Percentiles rank a stretch among this genome's conserved stretches.
These are phyloP conservation scores for Backusella tarrabulga DNA, from an alignment of 192 early-diverging fungal genomes.

Conservation along the genomic window DNA sequence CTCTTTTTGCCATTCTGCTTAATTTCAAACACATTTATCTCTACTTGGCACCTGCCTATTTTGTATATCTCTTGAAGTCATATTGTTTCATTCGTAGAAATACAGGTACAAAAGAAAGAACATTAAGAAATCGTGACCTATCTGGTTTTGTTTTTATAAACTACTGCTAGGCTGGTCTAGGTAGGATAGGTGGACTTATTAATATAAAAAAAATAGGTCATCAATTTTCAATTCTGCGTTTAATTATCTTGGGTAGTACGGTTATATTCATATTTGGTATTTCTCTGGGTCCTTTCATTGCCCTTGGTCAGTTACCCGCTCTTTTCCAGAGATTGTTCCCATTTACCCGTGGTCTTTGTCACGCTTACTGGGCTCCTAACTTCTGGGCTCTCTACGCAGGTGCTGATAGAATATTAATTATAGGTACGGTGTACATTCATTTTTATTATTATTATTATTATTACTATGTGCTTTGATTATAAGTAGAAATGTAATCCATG, in stretches of 20 bases:
- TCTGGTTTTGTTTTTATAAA: neutral
- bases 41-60: constrained; percentile 90
- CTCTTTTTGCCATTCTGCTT: constrained; percentile 82
- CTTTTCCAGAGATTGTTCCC: constrained; percentile 85
- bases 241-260: constrained; percentile 62
- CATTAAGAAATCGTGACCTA: neutral
- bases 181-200: neutral
- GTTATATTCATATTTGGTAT: constrained; percentile 70
- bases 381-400: constrained; percentile 94
- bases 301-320: constrained; percentile 71
- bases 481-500: neutral
- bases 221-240: constrained; percentile 35
- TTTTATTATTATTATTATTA: neutral
- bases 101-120: neutral
- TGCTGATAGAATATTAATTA: constrained; percentile 69
- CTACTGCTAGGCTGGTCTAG: neutral
- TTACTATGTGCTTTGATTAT: neutral
- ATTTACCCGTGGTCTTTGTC: constrained; percentile 94
- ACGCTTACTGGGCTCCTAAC: constrained; percentile 97
- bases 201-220: neutral
- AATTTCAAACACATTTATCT: constrained; percentile 99
- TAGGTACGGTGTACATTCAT: constrained; percentile 31
- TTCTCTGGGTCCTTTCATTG: constrained; percentile 83
- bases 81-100: constrained; percentile 64
- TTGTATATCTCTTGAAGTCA: constrained; percentile 77